phyloP scores from a whole-genome alignment of 106 monocot genomes.

The Apostasia ramifera region DNA sequence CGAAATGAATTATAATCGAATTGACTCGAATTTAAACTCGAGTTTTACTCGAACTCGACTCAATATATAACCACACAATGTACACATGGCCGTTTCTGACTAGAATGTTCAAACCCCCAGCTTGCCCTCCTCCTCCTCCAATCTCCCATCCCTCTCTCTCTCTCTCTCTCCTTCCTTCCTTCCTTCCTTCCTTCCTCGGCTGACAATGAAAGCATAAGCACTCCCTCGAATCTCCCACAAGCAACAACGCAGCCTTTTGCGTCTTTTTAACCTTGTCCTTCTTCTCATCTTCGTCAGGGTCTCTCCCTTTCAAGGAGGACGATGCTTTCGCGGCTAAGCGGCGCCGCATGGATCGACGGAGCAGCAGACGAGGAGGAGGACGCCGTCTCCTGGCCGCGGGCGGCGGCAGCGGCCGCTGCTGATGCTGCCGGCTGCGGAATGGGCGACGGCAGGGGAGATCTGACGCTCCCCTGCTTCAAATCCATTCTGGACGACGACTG shows the following conservation, averaged over 20 bases:
- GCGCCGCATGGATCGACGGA: conserved; percentile 3
- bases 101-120: background rate
- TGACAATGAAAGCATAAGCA: conserved; percentile 1
- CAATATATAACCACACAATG: too few relatives aligned
- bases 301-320: background rate
- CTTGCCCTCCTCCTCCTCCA: background rate
- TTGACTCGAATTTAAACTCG: too few relatives aligned
- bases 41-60: too few relatives aligned
- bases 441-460: background rate
- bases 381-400: background rate
- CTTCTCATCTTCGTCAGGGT: background rate
- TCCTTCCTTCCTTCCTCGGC: background rate
- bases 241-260: background rate
- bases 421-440: background rate
- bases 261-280: background rate
- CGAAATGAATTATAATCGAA: too few relatives aligned
- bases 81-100: background rate
- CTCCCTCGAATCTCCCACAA: background rate
- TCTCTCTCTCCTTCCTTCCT: background rate
- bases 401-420: background rate
- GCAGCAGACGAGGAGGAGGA: conserved; percentile 5
- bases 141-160: background rate
- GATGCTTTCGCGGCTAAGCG: conserved; percentile 8
- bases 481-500: conserved; percentile 9
- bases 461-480: background rate